These are phyloP conservation scores for Diaporthe sp. DNA, from an alignment of 2,329 filamentous ascomycete genomes.

Conservation along the genomic window DNA sequence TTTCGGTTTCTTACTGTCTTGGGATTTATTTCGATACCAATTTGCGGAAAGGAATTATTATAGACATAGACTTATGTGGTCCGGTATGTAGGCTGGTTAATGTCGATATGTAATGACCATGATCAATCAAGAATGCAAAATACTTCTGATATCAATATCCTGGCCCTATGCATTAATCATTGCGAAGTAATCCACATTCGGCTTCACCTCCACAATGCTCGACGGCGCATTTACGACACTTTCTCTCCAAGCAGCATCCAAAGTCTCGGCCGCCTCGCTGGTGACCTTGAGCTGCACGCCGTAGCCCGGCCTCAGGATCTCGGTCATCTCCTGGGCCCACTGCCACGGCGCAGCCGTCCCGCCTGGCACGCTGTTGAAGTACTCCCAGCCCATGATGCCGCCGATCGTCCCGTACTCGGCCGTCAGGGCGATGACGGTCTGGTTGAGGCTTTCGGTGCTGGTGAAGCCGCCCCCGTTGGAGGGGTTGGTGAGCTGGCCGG, in stretches of 20 bases:
- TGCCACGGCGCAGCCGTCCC: constrained; percentile 76
- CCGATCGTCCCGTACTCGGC: constrained; percentile 77
- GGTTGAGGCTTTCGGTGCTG: constrained; percentile 60
- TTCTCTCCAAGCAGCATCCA: constrained; percentile 45
- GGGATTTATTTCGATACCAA: constrained; percentile 26
- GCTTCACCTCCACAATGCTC: background rate
- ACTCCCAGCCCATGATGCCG: constrained; percentile 96
- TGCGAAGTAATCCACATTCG: constrained; percentile 47
- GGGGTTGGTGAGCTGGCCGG: constrained; percentile 85
- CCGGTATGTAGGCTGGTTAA: constrained; percentile 7
- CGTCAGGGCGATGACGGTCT: constrained; percentile 59
- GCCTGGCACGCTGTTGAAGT: constrained; percentile 85
- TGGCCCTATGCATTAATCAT: constrained; percentile 46
- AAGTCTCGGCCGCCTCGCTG: constrained; percentile 40
- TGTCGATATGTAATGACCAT: constrained; percentile 21
- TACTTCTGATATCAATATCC: background rate
- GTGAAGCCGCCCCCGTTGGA: constrained; percentile 75
- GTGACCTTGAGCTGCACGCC: constrained; percentile 44
- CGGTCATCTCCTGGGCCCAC: constrained; percentile 81
- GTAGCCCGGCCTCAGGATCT: constrained; percentile 51
- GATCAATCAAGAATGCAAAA: background rate
- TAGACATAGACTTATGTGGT: constrained; percentile 25
- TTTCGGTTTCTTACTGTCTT: background rate
- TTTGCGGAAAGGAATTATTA: background rate
- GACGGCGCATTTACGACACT: constrained; percentile 39